Evolutionary conservation across 108 stramenopile genomes (phyloP).

Genomic region (Skeletonema tropicum): DNA sequence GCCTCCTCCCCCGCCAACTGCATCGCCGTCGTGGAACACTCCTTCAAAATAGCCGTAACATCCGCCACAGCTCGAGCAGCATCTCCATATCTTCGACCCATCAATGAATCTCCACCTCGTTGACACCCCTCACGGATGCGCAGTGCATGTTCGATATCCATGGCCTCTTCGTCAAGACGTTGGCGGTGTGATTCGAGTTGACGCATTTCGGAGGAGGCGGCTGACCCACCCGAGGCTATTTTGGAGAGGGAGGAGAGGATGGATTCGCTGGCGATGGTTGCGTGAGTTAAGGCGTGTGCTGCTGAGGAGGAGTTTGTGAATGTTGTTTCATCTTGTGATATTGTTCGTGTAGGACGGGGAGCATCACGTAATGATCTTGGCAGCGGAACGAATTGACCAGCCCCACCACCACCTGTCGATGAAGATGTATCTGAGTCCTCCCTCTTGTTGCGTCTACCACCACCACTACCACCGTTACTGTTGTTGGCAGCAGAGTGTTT

Average conservation of each 20-base stretch:
- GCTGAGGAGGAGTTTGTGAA: slow-evolving; percentile 39
- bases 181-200: slow-evolving; percentile 73
- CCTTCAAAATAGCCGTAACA: slow-evolving; percentile 25
- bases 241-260: slow-evolving; percentile 80
- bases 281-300: slow-evolving; percentile 53
- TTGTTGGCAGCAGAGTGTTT: background rate
- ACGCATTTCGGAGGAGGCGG: slow-evolving; percentile 81
- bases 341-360: slow-evolving; percentile 11
- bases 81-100: slow-evolving; percentile 54
- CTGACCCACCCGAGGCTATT: slow-evolving; percentile 81
- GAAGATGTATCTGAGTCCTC: background rate
- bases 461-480: background rate
- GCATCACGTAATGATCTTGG: slow-evolving; percentile 32
- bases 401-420: background rate
- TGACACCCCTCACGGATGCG: slow-evolving; percentile 52
- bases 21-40: slow-evolving; percentile 44
- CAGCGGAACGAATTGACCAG: slow-evolving; percentile 3
- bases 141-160: slow-evolving; percentile 70
- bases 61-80: slow-evolving; percentile 67
- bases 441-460: slow-evolving; percentile 1
- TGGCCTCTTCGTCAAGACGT: slow-evolving; percentile 62
- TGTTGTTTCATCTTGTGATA: background rate
- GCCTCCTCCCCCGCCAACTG: slow-evolving; percentile 72
- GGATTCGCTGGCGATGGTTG: slow-evolving; percentile 72
- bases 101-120: slow-evolving; percentile 54